Conservation (phyloP, 805 yeast species). For the Yamadazyma insecticola region DNA sequence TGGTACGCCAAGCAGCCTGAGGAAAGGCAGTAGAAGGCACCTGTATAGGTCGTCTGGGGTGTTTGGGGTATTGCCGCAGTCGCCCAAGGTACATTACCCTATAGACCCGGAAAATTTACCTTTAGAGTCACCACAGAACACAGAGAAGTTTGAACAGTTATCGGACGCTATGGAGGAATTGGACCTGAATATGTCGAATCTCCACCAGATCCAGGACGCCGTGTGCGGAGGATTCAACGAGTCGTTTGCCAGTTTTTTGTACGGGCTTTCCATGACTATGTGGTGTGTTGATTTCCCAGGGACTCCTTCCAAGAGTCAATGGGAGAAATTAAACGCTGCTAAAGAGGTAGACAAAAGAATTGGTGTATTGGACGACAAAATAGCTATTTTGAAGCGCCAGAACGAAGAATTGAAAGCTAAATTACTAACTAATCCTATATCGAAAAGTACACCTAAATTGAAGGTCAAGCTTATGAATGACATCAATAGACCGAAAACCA, state of each 20-base stretch:
- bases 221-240: slow-evolving; percentile 65
- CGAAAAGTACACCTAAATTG: neutral
- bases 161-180: slow-evolving; percentile 51
- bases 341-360: slow-evolving; percentile 20
- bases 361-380: slow-evolving; percentile 14
- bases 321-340: slow-evolving; percentile 25
- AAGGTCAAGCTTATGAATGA: neutral
- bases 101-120: slow-evolving; percentile 37
- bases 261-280: slow-evolving; percentile 79
- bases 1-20: slow-evolving; percentile 6
- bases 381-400: slow-evolving; percentile 16
- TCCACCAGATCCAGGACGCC: slow-evolving; percentile 58
- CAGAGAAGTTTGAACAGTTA: slow-evolving; percentile 40
- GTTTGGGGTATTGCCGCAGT: slow-evolving; percentile 27
- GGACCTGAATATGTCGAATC: slow-evolving; percentile 52
- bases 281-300: slow-evolving; percentile 77
- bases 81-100: slow-evolving; percentile 44
- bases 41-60: slow-evolving; percentile 35
- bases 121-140: slow-evolving; percentile 33
- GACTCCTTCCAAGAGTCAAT: slow-evolving; percentile 29
- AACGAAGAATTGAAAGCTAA: slow-evolving; percentile 20
- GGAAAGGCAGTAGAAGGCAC: slow-evolving; percentile 6
- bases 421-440: slow-evolving; percentile 9
- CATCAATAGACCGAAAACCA: neutral
- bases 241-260: slow-evolving; percentile 68